Conservation (phyloP, 176 grass and related monocot genomes). For the Pontederia paniculata region DNA sequence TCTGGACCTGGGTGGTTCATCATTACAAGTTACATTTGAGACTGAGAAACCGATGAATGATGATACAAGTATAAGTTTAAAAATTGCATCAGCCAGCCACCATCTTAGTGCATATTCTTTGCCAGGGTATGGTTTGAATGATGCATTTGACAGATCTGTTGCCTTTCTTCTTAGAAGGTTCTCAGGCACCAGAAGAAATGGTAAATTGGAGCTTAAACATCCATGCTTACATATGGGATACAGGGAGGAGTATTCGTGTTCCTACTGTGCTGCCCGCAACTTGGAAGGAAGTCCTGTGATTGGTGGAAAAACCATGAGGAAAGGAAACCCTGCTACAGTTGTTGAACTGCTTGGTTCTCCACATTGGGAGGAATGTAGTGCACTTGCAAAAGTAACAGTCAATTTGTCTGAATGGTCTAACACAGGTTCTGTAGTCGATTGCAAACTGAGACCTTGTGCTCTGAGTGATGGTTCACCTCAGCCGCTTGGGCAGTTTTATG, state of each 20-base stretch:
- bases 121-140: slow-evolving; percentile 91
- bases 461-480: slow-evolving; percentile 41
- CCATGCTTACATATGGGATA: slow-evolving; percentile 86
- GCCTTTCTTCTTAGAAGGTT: slow-evolving; percentile 58
- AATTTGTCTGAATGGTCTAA: slow-evolving; percentile 82
- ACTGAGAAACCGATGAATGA: slow-evolving; percentile 39
- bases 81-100: slow-evolving; percentile 62
- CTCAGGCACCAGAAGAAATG: slow-evolving; percentile 26
- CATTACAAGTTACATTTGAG: slow-evolving; percentile 99
- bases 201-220: slow-evolving; percentile 72
- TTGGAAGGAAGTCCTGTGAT: slow-evolving; percentile 52
- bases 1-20: slow-evolving; percentile 95
- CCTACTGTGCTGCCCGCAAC: slow-evolving; percentile 48
- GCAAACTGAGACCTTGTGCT: slow-evolving; percentile 68
- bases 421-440: slow-evolving; percentile 55
- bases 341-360: slow-evolving; percentile 72
- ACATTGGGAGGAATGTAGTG: slow-evolving; percentile 70
- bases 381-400: slow-evolving; percentile 66
- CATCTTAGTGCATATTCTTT: slow-evolving; percentile 95
- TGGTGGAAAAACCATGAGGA: slow-evolving; percentile 33
- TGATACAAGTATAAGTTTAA: slow-evolving; percentile 57
- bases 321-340: slow-evolving; percentile 39
- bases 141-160: slow-evolving; percentile 96
- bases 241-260: slow-evolving; percentile 80
- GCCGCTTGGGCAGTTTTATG: slow-evolving; percentile 78